A percentile compares a stretch with the other conserved stretches of the same genome.
Conservation (phyloP, 805 yeast genomes). For the Candida yuanshanica region DNA sequence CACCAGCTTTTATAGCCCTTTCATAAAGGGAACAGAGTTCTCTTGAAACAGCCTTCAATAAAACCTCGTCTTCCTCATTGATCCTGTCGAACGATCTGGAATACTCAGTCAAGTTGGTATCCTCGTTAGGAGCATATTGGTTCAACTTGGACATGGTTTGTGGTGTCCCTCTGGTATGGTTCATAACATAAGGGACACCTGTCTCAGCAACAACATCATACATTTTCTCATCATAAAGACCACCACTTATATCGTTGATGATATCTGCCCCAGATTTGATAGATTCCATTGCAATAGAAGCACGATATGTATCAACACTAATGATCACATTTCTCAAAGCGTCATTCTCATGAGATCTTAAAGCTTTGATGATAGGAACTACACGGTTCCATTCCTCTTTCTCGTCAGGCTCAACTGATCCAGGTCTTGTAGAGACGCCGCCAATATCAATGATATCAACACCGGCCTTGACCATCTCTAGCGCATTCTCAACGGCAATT, state of each 20-base stretch:
- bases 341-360: conserved; percentile 39
- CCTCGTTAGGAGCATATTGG: conserved; percentile 39
- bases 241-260: conserved; percentile 86
- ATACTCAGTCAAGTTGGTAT: conserved; percentile 34
- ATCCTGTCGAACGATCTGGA: conserved; percentile 18
- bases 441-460: conserved; percentile 87
- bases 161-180: conserved; percentile 83
- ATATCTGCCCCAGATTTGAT: conserved; percentile 81
- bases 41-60: conserved; percentile 52
- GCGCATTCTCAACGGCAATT: conserved; percentile 40
- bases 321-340: conserved; percentile 42
- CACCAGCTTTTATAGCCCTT: conserved; percentile 56
- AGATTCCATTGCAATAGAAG: conserved; percentile 65
- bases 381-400: conserved; percentile 71
- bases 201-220: conserved; percentile 61
- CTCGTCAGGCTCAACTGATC: conserved; percentile 52
- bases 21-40: conserved; percentile 57
- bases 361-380: conserved; percentile 58
- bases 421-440: conserved; percentile 92
- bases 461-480: conserved; percentile 47
- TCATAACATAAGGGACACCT: conserved; percentile 73
- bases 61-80: conserved; percentile 25
- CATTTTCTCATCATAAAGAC: conserved; percentile 61
- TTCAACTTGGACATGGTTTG: conserved; percentile 61
- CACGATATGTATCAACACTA: conserved; percentile 85